Conservation (phyloP, 139 green algal genomes). For the Coelastrella sp. region DNA sequence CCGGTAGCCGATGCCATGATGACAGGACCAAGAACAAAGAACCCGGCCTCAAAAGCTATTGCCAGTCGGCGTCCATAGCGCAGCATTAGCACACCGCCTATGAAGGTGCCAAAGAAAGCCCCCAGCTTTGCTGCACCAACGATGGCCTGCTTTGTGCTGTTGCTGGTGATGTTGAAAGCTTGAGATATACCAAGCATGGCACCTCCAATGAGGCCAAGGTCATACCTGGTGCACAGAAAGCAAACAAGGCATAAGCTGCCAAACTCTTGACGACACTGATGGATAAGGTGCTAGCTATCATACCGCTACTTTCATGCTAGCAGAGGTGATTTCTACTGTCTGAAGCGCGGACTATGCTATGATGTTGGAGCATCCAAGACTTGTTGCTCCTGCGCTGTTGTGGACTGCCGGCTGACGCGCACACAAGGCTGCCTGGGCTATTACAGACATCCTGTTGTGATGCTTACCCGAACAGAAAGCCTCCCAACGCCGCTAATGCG, state of each 20-base stretch:
- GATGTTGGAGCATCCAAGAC: no score
- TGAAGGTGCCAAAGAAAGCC: constrained; percentile 77
- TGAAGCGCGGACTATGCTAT: no score
- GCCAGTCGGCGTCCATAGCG: constrained; percentile 77
- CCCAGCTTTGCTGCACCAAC: constrained; percentile 83
- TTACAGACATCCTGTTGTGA: background rate
- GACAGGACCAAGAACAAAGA: constrained; percentile 80
- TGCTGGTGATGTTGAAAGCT: constrained; percentile 60
- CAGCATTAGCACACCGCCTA: constrained; percentile 85
- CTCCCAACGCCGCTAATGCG: constrained; percentile 73
- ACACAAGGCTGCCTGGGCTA: no score
- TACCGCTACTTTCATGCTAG: background rate
- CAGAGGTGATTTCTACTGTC: no score
- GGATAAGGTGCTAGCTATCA: background rate
- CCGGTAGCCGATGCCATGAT: constrained; percentile 75
- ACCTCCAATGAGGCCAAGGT: constrained; percentile 78
- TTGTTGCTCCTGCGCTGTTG: background rate
- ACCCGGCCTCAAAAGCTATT: constrained; percentile 71
- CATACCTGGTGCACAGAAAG: constrained; percentile 60
- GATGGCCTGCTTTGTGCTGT: constrained; percentile 65
- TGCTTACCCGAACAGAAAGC: constrained; percentile 83
- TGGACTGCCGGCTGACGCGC: background rate
- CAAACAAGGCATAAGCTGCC: background rate
- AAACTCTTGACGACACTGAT: background rate
- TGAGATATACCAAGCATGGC: constrained; percentile 79